Conservation (phyloP, 1,284 basidiomycete genomes). For the Vanrija humicola region DNA sequence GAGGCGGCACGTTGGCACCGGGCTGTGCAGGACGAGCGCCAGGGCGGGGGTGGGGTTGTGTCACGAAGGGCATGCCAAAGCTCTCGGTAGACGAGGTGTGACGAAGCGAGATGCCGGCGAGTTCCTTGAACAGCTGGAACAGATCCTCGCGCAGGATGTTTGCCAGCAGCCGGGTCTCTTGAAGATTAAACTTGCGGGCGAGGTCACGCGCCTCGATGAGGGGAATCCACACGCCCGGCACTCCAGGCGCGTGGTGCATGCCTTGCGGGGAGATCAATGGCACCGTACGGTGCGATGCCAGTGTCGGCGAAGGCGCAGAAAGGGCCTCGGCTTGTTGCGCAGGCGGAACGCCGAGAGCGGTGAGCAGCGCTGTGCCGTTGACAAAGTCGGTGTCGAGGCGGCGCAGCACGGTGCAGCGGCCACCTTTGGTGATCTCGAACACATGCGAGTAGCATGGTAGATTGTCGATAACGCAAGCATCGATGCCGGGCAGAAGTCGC, state of each 20-base stretch:
- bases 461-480: constrained; percentile 42
- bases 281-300: constrained; percentile 26
- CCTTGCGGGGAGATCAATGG: constrained; percentile 20
- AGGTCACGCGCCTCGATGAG: constrained; percentile 33
- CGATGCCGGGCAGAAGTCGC: constrained; percentile 36
- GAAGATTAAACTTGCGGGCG: constrained; percentile 23
- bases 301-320: constrained; percentile 22
- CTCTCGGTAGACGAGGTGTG: constrained; percentile 30
- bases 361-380: constrained; percentile 39
- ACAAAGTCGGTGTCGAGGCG: constrained; percentile 45
- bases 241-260: constrained; percentile 29
- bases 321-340: constrained; percentile 27
- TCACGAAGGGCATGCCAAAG: constrained; percentile 32
- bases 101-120: constrained; percentile 34
- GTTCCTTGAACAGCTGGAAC: constrained; percentile 35
- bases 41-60: constrained; percentile 13
- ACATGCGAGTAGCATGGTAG: constrained; percentile 42
- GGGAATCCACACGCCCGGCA: constrained; percentile 40
- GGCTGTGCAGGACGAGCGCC: constrained; percentile 7
- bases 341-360: constrained; percentile 31
- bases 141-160: constrained; percentile 37
- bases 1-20: not conserved
- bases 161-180: constrained; percentile 20
- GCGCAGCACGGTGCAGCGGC: constrained; percentile 30
- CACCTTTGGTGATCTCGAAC: constrained; percentile 19